These are phyloP conservation scores for Pyrenochaeta sp. DNA, from an alignment of 2,329 filamentous ascomycete species.

Conservation along the genomic window DNA sequence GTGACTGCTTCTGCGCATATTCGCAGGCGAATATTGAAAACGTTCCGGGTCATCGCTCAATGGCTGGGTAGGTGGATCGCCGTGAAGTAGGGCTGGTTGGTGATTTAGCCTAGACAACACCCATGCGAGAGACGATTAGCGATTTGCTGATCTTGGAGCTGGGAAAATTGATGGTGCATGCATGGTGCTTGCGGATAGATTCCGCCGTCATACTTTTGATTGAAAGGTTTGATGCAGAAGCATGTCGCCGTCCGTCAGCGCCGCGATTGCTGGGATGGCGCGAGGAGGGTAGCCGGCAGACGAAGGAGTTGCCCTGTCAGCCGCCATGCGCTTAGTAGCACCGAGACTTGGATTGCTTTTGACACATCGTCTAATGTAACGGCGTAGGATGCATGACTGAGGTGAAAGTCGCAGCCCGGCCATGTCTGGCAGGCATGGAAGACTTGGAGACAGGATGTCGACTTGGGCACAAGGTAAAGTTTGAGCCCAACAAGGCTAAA, in stretches of 20 bases:
- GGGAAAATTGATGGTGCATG: constrained; percentile 17
- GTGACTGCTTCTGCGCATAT: constrained; percentile 21
- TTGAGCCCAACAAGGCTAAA: constrained; percentile 21
- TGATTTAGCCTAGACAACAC: constrained; percentile 22
- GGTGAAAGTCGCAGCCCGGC: constrained; percentile 14
- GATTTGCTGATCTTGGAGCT: constrained; percentile 22
- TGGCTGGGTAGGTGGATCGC: constrained; percentile 19
- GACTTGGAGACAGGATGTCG: constrained; percentile 18
- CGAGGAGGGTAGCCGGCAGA: constrained; percentile 3
- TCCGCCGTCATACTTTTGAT: constrained; percentile 25
- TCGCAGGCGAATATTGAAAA: constrained; percentile 19
- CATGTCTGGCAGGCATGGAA: constrained; percentile 22
- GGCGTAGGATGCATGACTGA: constrained; percentile 20
- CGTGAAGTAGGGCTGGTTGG: constrained; percentile 19
- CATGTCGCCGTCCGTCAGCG: constrained; percentile 8
- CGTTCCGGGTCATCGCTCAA: constrained; percentile 14
- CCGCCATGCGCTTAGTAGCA: constrained; percentile 16
- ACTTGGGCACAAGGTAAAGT: constrained; percentile 13
- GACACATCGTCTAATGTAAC: constrained; percentile 25
- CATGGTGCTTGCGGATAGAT: constrained; percentile 14
- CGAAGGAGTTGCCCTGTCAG: constrained; percentile 10
- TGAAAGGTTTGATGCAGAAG: constrained; percentile 11
- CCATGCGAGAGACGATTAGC: constrained; percentile 16
- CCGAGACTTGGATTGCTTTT: constrained; percentile 16
- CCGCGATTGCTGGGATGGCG: constrained; percentile 4